phyloP scores from a whole-genome alignment of 1,139 yeast genomes.

The Groenewaldozyma sp. region DNA sequence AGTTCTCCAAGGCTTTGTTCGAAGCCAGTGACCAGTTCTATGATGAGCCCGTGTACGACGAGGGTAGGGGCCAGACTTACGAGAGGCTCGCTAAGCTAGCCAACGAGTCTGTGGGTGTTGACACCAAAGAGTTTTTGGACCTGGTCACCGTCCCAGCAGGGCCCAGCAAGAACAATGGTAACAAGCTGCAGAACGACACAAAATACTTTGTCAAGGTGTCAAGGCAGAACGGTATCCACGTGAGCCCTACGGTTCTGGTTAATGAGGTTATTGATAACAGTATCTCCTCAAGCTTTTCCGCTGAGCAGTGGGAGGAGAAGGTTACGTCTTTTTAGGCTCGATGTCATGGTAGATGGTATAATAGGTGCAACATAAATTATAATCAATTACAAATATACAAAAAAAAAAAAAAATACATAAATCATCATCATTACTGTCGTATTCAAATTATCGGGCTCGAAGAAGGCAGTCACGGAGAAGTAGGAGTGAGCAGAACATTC shows the following conservation, averaged over 20 bases:
- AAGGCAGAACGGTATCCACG: slow-evolving; percentile 72
- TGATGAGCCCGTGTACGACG: slow-evolving; percentile 50
- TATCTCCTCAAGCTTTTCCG: slow-evolving; percentile 34
- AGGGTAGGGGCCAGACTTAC: slow-evolving; percentile 50
- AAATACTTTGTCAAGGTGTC: slow-evolving; percentile 67
- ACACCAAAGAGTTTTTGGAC: slow-evolving; percentile 22
- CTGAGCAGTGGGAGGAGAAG: slow-evolving; percentile 22
- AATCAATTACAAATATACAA: too few species aligned
- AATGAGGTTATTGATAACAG: slow-evolving; percentile 49
- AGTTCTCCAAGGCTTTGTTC: slow-evolving; percentile 48
- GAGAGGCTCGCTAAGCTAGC: slow-evolving; percentile 47
- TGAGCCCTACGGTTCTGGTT: slow-evolving; percentile 72
- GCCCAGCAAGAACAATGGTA: slow-evolving; percentile 46
- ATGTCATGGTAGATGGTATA: too few species aligned
- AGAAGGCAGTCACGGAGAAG: background rate
- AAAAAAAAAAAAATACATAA: background rate
- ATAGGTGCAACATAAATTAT: background rate
- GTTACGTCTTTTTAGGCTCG: background rate
- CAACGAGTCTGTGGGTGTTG: slow-evolving; percentile 26
- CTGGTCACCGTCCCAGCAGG: slow-evolving; percentile 24
- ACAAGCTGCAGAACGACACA: slow-evolving; percentile 48
- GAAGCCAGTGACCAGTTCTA: slow-evolving; percentile 37
- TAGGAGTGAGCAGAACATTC: slow-evolving; percentile 1
- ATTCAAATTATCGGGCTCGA: background rate
- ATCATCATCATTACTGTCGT: background rate